phyloP scores from a whole-genome alignment of 805 yeast genomes.

The Soucietia sequanensis region DNA sequence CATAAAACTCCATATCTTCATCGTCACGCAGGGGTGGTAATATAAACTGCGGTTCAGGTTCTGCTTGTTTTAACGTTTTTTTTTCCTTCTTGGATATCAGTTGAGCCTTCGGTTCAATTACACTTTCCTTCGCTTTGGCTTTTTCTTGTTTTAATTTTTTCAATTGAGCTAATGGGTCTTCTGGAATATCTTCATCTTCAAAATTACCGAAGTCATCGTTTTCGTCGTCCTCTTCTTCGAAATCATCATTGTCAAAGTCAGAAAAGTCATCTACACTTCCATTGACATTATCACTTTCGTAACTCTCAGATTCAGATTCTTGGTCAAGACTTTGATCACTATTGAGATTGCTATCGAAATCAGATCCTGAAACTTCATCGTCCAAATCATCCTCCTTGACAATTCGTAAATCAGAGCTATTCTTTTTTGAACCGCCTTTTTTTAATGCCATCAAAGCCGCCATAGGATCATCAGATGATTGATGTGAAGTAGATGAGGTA shows the following conservation, averaged over 20 bases:
- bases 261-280: constrained; percentile 35
- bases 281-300: constrained; percentile 44
- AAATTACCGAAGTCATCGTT: constrained; percentile 14
- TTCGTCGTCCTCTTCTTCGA: constrained; percentile 15
- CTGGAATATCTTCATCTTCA: constrained; percentile 11
- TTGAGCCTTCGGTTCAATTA: constrained; percentile 3
- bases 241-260: constrained; percentile 9
- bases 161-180: constrained; percentile 26
- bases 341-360: no score
- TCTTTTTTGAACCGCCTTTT: constrained; percentile 11
- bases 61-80: constrained; percentile 7
- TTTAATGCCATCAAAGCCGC: constrained; percentile 17
- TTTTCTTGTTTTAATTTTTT: constrained; percentile 17
- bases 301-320: constrained; percentile 39
- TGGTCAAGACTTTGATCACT: no score
- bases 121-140: constrained; percentile 5
- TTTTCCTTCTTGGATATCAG: constrained; percentile 8
- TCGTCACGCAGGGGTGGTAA: constrained; percentile 55
- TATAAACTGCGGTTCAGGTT: constrained; percentile 10
- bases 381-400: constrained; percentile 32
- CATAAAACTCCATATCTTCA: constrained; percentile 77
- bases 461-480: constrained; percentile 26
- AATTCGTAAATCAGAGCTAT: constrained; percentile 15
- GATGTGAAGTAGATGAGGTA: no score
- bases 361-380: constrained; percentile 18